Base-by-base conservation (phyloP, 441 rosid species). In the Populus hybrid region DNA sequence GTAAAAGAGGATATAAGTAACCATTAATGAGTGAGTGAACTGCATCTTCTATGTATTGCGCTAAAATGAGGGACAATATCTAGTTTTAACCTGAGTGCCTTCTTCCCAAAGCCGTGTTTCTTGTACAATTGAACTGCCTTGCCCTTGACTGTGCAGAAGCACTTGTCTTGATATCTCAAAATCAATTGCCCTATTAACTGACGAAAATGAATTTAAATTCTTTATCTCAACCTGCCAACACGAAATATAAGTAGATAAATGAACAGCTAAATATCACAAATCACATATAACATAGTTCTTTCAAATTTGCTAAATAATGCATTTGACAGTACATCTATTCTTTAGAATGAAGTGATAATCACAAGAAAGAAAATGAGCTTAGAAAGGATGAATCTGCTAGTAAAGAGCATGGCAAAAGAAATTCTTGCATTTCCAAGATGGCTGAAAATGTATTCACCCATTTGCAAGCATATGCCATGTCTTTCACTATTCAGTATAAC, bases 21-120 rank as follows among this genome's bases (percentile, higher is more conserved):
- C 64, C 1, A 74, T 65, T 24, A 64, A 4, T 4, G 63, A 20
- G 70, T 20, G 24, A 28, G 42, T 7, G 23, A 7, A 12, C 40
- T 18, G 20, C 10, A 50, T 56, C 9, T 66, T 76, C 36, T 21
- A 76, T 9, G 72, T 63, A 36, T 63, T 72, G 70, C 7, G 23
- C 33, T 68, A 80, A 10, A 42, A 35, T 9, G 8, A 40, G 16
- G 4, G 11, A 4, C 2, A 53, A 31, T 7, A 56, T 74, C 73
- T 11, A 77, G 66, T 40, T 73, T 78, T 56, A 75, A 95, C 99
- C 94, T 91, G 97, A 78, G 94, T 72, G 12, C 97, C 97, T 87
- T 95, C 99, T 78, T 94, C 98, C 99, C 99, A 95, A 59, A 93
- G 95, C 65, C 98, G 93, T 84, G 98, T 93, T 90, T 95, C 99